These are phyloP conservation scores for Skeletonema tropicum DNA, from an alignment of 108 stramenopile genomes.

Conservation along the genomic window DNA sequence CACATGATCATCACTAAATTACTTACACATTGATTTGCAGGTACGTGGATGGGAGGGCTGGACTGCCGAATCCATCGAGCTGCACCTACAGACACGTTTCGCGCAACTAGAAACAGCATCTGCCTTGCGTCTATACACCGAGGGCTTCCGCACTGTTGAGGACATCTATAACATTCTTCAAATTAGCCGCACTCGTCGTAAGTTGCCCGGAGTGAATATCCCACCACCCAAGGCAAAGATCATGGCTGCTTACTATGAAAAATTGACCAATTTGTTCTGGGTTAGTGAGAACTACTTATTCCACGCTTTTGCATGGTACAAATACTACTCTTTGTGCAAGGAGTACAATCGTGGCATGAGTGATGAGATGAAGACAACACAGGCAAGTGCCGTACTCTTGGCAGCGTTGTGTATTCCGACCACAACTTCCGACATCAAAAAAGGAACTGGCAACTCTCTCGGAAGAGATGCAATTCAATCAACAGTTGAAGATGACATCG, in stretches of 20 bases:
- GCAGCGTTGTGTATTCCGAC: slow-evolving; percentile 91
- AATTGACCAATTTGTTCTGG: slow-evolving; percentile 96
- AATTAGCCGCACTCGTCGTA: slow-evolving; percentile 80
- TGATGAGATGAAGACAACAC: slow-evolving; percentile 71
- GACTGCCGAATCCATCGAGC: slow-evolving; percentile 91
- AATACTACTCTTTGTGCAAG: slow-evolving; percentile 88
- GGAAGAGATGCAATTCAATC: slow-evolving; percentile 48
- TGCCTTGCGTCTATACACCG: slow-evolving; percentile 94
- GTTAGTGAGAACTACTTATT: slow-evolving; percentile 96
- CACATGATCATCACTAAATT: background rate
- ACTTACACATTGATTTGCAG: slow-evolving; percentile 30
- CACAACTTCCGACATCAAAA: slow-evolving; percentile 15
- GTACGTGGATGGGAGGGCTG: slow-evolving; percentile 96
- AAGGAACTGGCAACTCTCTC: slow-evolving; percentile 8
- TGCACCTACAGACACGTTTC: slow-evolving; percentile 96
- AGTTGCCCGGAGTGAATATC: slow-evolving; percentile 55
- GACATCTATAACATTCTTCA: slow-evolving; percentile 97
- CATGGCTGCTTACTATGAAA: slow-evolving; percentile 98
- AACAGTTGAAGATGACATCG: slow-evolving; percentile 81
- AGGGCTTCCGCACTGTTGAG: slow-evolving; percentile 98
- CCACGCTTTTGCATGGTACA: slow-evolving; percentile 98
- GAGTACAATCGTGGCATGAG: slow-evolving; percentile 92
- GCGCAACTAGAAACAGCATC: slow-evolving; percentile 95
- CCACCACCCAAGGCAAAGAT: slow-evolving; percentile 93
- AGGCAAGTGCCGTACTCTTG: slow-evolving; percentile 89